Base-by-base conservation (phyloP, 2,329 filamentous ascomycete species). In the Aureobasidium subglaciale region DNA sequence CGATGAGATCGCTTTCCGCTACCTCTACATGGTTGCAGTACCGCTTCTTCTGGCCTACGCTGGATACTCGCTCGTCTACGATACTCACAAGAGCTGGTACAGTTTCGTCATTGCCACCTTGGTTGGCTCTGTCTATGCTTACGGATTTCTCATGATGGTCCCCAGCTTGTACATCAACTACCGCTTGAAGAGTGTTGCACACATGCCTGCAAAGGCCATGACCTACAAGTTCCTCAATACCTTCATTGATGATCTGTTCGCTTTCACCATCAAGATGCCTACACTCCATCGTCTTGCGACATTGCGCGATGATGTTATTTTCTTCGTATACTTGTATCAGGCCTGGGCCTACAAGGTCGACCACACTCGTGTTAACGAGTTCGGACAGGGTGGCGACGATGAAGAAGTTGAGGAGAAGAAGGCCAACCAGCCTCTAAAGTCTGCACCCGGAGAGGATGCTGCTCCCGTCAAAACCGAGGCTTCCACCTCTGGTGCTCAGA, bases 181-280 rank as follows among this genome's bases (percentile, higher is more conserved):
- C 78, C 86, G 92, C 11, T 83, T 99, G 63, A 96, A 83, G 70
- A 80, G 76, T 63, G 89, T 97, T 30, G 93, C 93, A 10, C 93
- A 99, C 74, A 96, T 99, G 92, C 91, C 93, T 1, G 89, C 81
- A 63, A 92, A 90, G 75, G 90, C 93, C 45, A 93, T 99, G 90
- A 92, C 86, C 70, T 96, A 96, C 81, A 96, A 97, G 75, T 96
- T 96, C 74, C 77, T 97, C 62, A 96, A 97, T 76, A 97, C 93
- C 5, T 99, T 99, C 71, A 97, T 99, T 70, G 93, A 99, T 72
- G 93, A 99, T 68, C 78, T 99, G 29, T 99, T 99, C 68, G 93
- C 93, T 2, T 99, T 97, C 67, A 99, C 93, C 35, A 96, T 99
- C 77, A 97, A 97, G 76, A 99, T 99, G 93, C 93, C 93, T 0